phyloP scores from a whole-genome alignment of 225 moss, liverwort and hornwort genomes.

The Physcomitrellopsis africana region DNA sequence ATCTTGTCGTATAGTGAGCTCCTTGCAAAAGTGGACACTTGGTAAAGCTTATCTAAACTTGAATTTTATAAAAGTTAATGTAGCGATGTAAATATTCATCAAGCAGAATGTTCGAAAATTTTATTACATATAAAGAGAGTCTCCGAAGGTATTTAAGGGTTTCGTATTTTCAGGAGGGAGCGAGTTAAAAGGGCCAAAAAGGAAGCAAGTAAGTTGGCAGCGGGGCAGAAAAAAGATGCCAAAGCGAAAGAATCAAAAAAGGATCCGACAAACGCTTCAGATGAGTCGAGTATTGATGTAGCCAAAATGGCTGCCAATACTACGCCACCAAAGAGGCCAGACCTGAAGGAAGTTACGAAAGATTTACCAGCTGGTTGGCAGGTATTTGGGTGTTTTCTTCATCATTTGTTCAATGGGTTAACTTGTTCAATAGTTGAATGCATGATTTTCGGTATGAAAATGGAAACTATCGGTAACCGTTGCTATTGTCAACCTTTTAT shows the following conservation, averaged over 20 bases:
- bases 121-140: no score
- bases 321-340: constrained; percentile 54
- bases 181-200: constrained; percentile 65
- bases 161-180: constrained; percentile 54
- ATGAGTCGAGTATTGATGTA: constrained; percentile 35
- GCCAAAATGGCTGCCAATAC: constrained; percentile 33
- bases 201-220: constrained; percentile 52
- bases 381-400: constrained; percentile 31
- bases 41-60: no score
- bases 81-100: no score
- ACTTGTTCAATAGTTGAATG: neutral
- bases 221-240: constrained; percentile 40
- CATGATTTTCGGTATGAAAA: neutral
- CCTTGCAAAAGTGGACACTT: no score
- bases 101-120: no score
- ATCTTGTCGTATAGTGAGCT: no score
- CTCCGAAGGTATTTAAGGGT: constrained; percentile 16
- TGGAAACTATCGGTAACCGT: neutral
- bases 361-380: constrained; percentile 68
- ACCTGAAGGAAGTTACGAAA: constrained; percentile 56
- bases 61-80: no score
- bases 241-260: constrained; percentile 34
- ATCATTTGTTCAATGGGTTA: neutral
- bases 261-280: constrained; percentile 24
- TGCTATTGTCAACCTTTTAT: neutral